Evolutionary conservation across 352 stramenopile species (phyloP).

Genomic region (Globisporangium nunn): DNA sequence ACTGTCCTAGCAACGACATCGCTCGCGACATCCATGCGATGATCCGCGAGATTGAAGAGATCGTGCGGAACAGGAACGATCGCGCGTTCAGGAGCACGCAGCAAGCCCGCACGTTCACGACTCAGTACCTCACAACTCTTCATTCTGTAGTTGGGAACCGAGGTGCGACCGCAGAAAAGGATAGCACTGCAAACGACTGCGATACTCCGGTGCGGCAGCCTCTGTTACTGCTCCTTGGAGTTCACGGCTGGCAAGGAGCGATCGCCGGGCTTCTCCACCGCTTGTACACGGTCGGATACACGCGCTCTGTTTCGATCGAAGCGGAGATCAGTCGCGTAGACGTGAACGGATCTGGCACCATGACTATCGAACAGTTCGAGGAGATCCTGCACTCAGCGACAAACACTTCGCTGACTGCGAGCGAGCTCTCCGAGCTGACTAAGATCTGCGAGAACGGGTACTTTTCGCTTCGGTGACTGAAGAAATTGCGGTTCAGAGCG

Average conservation of each 20-base stretch:
- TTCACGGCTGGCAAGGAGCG: slow-evolving; percentile 29
- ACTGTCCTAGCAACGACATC: slow-evolving; percentile 12
- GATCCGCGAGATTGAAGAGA: slow-evolving; percentile 36
- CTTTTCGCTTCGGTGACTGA: neutral
- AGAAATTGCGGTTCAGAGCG: neutral
- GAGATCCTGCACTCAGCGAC: slow-evolving; percentile 15
- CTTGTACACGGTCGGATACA: slow-evolving; percentile 18
- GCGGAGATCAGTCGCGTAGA: slow-evolving; percentile 20
- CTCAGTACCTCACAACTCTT: slow-evolving; percentile 33
- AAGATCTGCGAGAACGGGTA: slow-evolving; percentile 23
- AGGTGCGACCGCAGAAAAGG: slow-evolving; percentile 5
- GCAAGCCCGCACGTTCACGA: slow-evolving; percentile 37
- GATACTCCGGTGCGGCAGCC: neutral
- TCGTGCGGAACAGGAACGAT: slow-evolving; percentile 26
- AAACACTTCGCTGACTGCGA: slow-evolving; percentile 5
- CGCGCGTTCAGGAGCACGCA: slow-evolving; percentile 23
- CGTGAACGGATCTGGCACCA: slow-evolving; percentile 3
- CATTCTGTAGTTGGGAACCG: slow-evolving; percentile 14
- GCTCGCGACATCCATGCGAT: slow-evolving; percentile 21
- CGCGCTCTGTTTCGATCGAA: slow-evolving; percentile 15
- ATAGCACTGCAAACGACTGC: slow-evolving; percentile 17
- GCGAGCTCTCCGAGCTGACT: slow-evolving; percentile 18
- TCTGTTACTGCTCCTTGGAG: slow-evolving; percentile 24
- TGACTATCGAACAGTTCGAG: slow-evolving; percentile 19
- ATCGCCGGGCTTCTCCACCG: slow-evolving; percentile 40